A percentile compares a stretch with the other conserved stretches of the same genome.
Conservation (phyloP, 1,284 basidiomycete species). For the Moniliophthora roreri region DNA sequence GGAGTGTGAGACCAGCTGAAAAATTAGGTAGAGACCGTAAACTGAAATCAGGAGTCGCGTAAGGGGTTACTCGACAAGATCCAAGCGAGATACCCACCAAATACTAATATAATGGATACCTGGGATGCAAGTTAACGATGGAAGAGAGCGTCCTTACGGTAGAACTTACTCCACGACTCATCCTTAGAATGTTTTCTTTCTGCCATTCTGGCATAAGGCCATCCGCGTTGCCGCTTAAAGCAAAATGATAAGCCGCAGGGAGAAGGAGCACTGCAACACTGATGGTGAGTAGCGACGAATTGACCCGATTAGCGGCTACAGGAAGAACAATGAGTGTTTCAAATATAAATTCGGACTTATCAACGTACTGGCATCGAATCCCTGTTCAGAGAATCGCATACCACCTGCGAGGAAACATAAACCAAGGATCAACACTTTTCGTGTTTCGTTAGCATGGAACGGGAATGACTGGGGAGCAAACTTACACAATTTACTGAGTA, state of each 20-base stretch:
- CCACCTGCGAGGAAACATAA: slow-evolving; percentile 85
- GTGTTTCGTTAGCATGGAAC: slow-evolving; percentile 1
- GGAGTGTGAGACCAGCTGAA: slow-evolving; percentile 87
- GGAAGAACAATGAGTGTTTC: not conserved
- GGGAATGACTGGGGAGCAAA: not conserved
- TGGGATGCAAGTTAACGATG: slow-evolving; percentile 22
- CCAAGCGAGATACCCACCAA: slow-evolving; percentile 50
- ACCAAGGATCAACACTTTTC: slow-evolving; percentile 63
- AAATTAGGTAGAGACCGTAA: slow-evolving; percentile 76
- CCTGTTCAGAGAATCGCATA: slow-evolving; percentile 74
- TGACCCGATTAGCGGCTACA: slow-evolving; percentile 74
- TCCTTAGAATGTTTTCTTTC: slow-evolving; percentile 65
- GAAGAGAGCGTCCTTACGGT: not conserved
- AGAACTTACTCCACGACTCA: slow-evolving; percentile 79
- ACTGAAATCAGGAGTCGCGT: slow-evolving; percentile 45
- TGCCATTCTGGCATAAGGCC: slow-evolving; percentile 28
- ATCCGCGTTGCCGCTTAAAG: slow-evolving; percentile 41
- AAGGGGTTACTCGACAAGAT: too few species aligned
- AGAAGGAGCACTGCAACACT: slow-evolving; percentile 79
- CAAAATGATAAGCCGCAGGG: slow-evolving; percentile 76
- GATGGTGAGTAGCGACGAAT: slow-evolving; percentile 80
- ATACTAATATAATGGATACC: slow-evolving; percentile 70
- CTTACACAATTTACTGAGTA: slow-evolving; percentile 75
- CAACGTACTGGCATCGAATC: slow-evolving; percentile 65
- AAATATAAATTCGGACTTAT: slow-evolving; percentile 2